Conservation (phyloP, 495 filamentous ascomycete species). For the Penicillium antarcticum region DNA sequence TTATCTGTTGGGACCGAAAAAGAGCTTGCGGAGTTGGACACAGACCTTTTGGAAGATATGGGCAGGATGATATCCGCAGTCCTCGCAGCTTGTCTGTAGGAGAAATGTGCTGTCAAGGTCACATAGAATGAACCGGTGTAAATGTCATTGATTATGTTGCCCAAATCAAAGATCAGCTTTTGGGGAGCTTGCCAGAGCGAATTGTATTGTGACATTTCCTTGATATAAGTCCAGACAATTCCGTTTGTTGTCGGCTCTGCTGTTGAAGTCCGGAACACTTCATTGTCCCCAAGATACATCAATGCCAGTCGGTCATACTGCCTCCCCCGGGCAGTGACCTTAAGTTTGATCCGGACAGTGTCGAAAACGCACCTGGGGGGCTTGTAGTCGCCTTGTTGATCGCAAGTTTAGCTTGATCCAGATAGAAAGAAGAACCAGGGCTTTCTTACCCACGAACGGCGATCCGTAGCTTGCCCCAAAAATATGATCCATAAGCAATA, state of each 20-base stretch:
- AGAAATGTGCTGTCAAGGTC: constrained; percentile 76
- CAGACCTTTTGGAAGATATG: constrained; percentile 61
- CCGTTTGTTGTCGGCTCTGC: constrained; percentile 73
- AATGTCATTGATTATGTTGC: constrained; percentile 67
- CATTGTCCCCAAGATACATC: constrained; percentile 77
- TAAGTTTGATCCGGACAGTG: constrained; percentile 77
- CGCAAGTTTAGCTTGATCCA: background rate
- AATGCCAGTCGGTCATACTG: constrained; percentile 80
- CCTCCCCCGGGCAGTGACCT: constrained; percentile 66
- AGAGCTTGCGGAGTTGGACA: constrained; percentile 54
- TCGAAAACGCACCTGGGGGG: constrained; percentile 76
- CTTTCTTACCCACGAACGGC: constrained; percentile 69
- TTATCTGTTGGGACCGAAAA: constrained; percentile 68
- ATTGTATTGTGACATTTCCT: constrained; percentile 77
- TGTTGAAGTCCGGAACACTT: constrained; percentile 84
- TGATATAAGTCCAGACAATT: constrained; percentile 73
- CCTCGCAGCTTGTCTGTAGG: constrained; percentile 35
- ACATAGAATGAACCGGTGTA: constrained; percentile 82
- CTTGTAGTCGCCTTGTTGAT: constrained; percentile 55
- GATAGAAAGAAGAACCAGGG: too few species aligned
- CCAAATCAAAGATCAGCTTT: constrained; percentile 80
- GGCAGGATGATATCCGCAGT: constrained; percentile 71
- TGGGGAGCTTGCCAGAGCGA: constrained; percentile 63
- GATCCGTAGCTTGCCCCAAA: constrained; percentile 77
- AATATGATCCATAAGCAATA: constrained; percentile 64